Conservation (phyloP, 768 basidiomycete species). For the Xerocomellus chrysenteron region DNA sequence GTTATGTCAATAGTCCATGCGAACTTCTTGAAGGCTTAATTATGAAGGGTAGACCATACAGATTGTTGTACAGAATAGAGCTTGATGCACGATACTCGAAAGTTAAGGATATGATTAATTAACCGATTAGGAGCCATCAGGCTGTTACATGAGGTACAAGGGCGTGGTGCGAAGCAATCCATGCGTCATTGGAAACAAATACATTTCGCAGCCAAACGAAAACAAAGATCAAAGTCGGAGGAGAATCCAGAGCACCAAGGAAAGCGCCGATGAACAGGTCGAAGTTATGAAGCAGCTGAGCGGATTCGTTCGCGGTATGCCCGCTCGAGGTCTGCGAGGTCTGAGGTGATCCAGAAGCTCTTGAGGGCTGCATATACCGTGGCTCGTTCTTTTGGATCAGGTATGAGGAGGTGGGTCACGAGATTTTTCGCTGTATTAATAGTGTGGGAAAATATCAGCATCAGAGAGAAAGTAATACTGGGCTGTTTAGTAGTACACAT, state of each 20-base stretch:
- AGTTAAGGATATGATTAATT: not conserved
- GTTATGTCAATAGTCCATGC: constrained; percentile 65
- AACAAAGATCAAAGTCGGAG: not conserved
- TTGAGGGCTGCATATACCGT: constrained; percentile 62
- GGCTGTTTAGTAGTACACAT: not conserved
- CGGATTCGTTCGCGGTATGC: constrained; percentile 59
- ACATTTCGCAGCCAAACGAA: not conserved
- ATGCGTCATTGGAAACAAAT: constrained; percentile 1
- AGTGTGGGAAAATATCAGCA: constrained; percentile 4
- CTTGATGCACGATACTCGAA: not conserved
- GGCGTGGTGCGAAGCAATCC: not conserved
- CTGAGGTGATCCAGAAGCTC: constrained; percentile 65
- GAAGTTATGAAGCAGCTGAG: constrained; percentile 10
- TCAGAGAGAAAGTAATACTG: not conserved
- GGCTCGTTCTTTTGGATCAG: constrained; percentile 55
- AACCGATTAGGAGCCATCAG: not conserved
- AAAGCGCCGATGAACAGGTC: not conserved
- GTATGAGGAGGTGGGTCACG: constrained; percentile 58
- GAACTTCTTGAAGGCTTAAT: constrained; percentile 74
- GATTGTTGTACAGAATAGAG: constrained; percentile 6
- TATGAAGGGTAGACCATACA: not conserved
- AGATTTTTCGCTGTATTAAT: constrained; percentile 47
- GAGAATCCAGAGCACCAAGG: not conserved
- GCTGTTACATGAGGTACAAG: not conserved
- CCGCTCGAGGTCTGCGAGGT: constrained; percentile 57